Base-by-base conservation (phyloP, 192 early-diverging fungal species). In the Linnemannia zychae region DNA sequence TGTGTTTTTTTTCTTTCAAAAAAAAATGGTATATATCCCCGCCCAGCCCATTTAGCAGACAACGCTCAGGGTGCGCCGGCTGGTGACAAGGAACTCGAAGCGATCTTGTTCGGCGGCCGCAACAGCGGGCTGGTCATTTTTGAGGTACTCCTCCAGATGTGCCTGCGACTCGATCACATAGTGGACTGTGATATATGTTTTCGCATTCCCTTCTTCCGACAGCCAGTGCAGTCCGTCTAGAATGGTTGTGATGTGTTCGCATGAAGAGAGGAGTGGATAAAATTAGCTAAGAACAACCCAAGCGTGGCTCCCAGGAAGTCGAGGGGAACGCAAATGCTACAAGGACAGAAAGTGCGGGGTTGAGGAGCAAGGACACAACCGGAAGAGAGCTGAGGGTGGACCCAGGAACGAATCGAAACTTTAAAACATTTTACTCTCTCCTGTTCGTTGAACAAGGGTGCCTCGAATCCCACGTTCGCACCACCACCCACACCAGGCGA, bases 121-220 rank as follows among this genome's bases (percentile, higher is more conserved):
- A n/a, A 85, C 69, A 1, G 52, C 60, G 17, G 83, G 77, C 33
- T 85, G 83, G 15, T 85, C 68, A 24, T 72, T 71, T 37, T 75
- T 37, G 18, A 85, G 60, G 65, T 85, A 85, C 28, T 40, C 53
- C 15, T 85, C 78, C 47, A 85, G 38, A 72, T 79, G 74, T 46
- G 52, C 74, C 46, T 85, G 77, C 16, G 83, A 85, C 2, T 74
- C 83, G 33, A 85, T 72, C 9, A 85, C 83, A n/a, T 85, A 85
- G 74, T 85, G 83, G 5, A 85, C 83, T 7, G 83, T 85, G 77
- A 85, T 79, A 38, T 85, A 85, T 24, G 83, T 85, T 68, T 85
- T 85, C 34, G 50, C 52, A 47, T 85, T 85, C 57, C 83, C 83
- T 28, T 85, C 83, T 31, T 85, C 83, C 31, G 83, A 85, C 9